Percentiles rank a stretch among this genome's conserved stretches.
These are phyloP conservation scores for Pichia insulana DNA, from an alignment of 805 yeast species.

Conservation along the genomic window DNA sequence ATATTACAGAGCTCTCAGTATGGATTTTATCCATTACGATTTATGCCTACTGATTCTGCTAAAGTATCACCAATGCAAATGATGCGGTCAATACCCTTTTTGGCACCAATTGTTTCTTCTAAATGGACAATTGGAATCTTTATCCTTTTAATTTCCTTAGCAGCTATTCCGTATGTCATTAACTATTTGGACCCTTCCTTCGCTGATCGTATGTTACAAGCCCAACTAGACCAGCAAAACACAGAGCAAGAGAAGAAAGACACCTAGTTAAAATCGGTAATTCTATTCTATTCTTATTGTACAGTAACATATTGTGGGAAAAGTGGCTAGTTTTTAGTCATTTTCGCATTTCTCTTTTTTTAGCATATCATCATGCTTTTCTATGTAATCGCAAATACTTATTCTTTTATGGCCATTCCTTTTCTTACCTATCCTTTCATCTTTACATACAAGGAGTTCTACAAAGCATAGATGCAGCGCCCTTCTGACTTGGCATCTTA, in stretches of 20 bases:
- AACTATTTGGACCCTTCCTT: slow-evolving; percentile 23
- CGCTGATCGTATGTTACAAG: slow-evolving; percentile 14
- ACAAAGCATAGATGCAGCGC: no score
- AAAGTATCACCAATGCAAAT: not conserved
- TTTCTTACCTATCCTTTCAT: no score
- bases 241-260: not conserved
- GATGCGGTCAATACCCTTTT: not conserved
- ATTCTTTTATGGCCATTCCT: no score
- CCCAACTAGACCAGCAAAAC: slow-evolving; percentile 14
- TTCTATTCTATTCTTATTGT: not conserved
- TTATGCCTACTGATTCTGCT: no score
- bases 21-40: no score
- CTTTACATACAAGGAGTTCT: no score
- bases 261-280: not conserved
- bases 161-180: slow-evolving; percentile 18
- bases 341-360: no score
- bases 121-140: not conserved
- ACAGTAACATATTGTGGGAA: not conserved
- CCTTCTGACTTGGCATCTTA: no score
- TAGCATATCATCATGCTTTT: no score
- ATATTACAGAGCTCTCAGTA: no score
- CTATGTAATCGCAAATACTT: no score
- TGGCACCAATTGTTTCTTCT: not conserved
- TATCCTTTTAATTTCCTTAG: not conserved
- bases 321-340: not conserved